A percentile compares a stretch with the other conserved stretches of the same genome.
Evolutionary conservation across 2,329 filamentous ascomycete genomes (phyloP).

Genomic region (Epicoccum sorghinum): DNA sequence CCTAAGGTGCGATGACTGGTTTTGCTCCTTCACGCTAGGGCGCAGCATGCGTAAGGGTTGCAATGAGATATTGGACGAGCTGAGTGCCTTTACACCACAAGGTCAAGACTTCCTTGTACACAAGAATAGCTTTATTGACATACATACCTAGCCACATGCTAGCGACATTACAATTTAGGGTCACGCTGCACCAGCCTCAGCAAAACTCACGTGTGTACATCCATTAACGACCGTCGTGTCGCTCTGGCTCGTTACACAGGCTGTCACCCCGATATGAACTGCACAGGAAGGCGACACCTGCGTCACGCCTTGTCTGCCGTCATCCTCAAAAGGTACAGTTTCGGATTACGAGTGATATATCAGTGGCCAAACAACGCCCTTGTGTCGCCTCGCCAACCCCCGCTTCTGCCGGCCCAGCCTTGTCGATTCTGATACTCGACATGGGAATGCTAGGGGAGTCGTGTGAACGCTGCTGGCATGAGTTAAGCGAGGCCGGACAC

Average conservation of each 20-base stretch:
- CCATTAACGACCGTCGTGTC: conserved; percentile 14
- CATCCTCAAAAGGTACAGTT: conserved; percentile 6
- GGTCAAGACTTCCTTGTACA: not conserved
- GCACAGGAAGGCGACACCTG: conserved; percentile 12
- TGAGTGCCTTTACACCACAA: not conserved
- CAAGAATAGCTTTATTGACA: conserved; percentile 3
- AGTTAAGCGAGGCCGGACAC: not conserved
- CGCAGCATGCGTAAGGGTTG: conserved; percentile 1
- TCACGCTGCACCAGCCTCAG: not conserved
- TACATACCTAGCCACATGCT: conserved; percentile 4
- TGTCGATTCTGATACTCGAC: conserved; percentile 10
- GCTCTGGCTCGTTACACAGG: conserved; percentile 1
- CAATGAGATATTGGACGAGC: conserved; percentile 4
- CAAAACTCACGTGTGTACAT: conserved; percentile 5
- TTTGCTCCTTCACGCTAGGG: conserved; percentile 3
- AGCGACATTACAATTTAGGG: not conserved
- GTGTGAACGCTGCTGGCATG: not conserved
- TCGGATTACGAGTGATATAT: conserved; percentile 5
- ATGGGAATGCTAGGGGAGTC: not conserved
- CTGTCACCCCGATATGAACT: not conserved
- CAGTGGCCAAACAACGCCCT: conserved; percentile 11
- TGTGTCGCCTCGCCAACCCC: conserved; percentile 8
- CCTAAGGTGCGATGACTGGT: conserved; percentile 6
- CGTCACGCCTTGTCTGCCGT: conserved; percentile 6
- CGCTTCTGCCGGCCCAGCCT: conserved; percentile 9